Base-by-base conservation (phyloP, 2,329 filamentous ascomycete genomes). In the Talaromyces atroroseus region DNA sequence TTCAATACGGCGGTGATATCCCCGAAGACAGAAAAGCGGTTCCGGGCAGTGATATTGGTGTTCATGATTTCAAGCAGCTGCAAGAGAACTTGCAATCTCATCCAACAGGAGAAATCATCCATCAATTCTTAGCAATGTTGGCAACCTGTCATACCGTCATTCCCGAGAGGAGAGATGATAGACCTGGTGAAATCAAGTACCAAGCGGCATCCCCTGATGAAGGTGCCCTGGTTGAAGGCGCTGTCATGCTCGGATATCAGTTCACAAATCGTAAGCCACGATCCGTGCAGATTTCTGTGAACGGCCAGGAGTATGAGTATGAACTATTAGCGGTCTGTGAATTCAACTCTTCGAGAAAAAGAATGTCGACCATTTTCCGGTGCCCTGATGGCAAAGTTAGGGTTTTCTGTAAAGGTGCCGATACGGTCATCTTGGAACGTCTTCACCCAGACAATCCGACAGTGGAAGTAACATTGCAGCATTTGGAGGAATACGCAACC, bases 131-230 rank as follows among this genome's bases (percentile, higher is more conserved):
- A 50, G 82, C 89, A 2, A 80, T 99, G 16, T 80, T 99, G 29
- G 81, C 92, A 7, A 95, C 89, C 6, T 99, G 94, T 65, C 94
- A 99, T 72, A 99, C 94, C 0, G 94, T 99, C 63, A 99, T 99
- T 66, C 95, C 94, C 0, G 94, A 99, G 74, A 80, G 86, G 65
- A 85, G 85, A 50, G 88, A 91, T 45, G 87, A 90, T 64, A 88
- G 89, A 58, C 81, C 82, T 1, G 88, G 85, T 18, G 81, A 85
- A 38, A 96, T 99, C 79, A 97, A 95, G 74, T 99, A 99, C 65
- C 95, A 99, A 75, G 94, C 94, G 23, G 92, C 95, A 1, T 99
- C 94, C 23, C 94, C 94, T 1, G 94, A 99, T 63, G 94, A 99
- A 72, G 94, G 92, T 56, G 94, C 94, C n/a, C 78, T 99, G 49